Base-by-base conservation (phyloP, 2,329 filamentous ascomycete genomes). In the Claviceps arundinis region DNA sequence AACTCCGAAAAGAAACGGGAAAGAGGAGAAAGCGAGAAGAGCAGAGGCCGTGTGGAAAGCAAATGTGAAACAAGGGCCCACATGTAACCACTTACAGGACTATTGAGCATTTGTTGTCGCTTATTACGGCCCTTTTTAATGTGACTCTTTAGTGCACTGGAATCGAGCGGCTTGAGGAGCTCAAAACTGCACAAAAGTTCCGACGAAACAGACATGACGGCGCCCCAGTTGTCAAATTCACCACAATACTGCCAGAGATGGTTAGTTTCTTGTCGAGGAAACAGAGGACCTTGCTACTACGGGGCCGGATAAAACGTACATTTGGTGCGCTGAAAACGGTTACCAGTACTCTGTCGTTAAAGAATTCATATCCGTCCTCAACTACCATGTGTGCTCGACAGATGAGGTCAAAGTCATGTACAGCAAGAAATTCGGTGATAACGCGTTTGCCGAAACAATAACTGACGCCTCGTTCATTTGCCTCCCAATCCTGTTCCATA, bases 391-490 rank as follows among this genome's bases (percentile, higher is more conserved):
- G 93, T 48, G 93, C 93, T 59, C 93, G 84, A 66, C 93, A 98
- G 50, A 98, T 91, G 49, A 98, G 74, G 67, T 98, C 93, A 65
- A 98, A 97, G 69, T 98, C 93, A 65, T 98, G 93, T 52, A 87
- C 82, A 54, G 89, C 85, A 57, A 98, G 72, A 66, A 98, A 98
- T 61, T 97, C 89, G 67, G 90, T 90, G 56, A 98, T 97, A 58
- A 98, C 91, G 64, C 94, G 93, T 70, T 97, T 97, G 47, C 91
- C 91, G 65, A 98, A 98, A 65, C 93, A 97, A 67, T 97, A 98
- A 65, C 90, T 96, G 48, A 98, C 93, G 50, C 93, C 93, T 64
- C 93, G 76, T 67, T 98, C 93, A 58, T 97, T 98, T 17, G 89
- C 88, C 65, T 97, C 91, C 93, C 93, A 98, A 61, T 97, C 93